These are phyloP conservation scores for Ustulina deusta DNA, from an alignment of 2,329 filamentous ascomycete genomes.

Conservation along the genomic window DNA sequence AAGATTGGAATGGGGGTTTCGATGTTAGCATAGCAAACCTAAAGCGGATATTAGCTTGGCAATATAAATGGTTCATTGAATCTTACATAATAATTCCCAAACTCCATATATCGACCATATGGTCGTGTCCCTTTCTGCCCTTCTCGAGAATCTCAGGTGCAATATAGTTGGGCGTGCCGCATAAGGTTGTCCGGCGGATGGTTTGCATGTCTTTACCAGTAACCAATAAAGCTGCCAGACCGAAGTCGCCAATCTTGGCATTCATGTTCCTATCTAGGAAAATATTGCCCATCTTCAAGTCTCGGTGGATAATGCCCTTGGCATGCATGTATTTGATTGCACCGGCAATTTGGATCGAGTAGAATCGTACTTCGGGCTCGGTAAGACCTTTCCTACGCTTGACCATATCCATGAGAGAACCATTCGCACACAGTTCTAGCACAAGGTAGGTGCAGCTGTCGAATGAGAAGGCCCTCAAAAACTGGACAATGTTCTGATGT, in stretches of 20 bases:
- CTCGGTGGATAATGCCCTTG: conserved; percentile 94
- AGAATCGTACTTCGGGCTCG: conserved; percentile 92
- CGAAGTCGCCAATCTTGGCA: conserved; percentile 97
- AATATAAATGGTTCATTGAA: background rate
- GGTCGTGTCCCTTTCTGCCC: conserved; percentile 92
- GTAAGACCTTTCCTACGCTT: conserved; percentile 91
- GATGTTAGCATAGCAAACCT: conserved; percentile 97
- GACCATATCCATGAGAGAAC: conserved; percentile 97
- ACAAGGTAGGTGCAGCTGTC: conserved; percentile 92
- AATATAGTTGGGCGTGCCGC: conserved; percentile 98
- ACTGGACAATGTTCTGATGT: conserved; percentile 95
- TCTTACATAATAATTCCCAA: conserved; percentile 95
- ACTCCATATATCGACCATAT: conserved; percentile 99
- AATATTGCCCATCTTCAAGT: conserved; percentile 98
- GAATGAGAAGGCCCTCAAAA: conserved; percentile 93
- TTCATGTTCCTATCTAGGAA: conserved; percentile 97
- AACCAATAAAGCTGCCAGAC: conserved; percentile 89
- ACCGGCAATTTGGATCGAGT: conserved; percentile 93
- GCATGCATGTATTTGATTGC: conserved; percentile 98
- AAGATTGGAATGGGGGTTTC: conserved; percentile 95
- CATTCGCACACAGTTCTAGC: conserved; percentile 93
- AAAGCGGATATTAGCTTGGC: conserved; percentile 44
- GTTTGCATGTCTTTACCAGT: conserved; percentile 91
- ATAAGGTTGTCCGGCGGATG: conserved; percentile 88
- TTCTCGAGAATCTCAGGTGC: conserved; percentile 96